Evolutionary conservation across 2,329 filamentous ascomycete genomes (phyloP), one percentile per base, ranked within the genome.

Genomic region (Ascocoryne sarcoides): DNA sequence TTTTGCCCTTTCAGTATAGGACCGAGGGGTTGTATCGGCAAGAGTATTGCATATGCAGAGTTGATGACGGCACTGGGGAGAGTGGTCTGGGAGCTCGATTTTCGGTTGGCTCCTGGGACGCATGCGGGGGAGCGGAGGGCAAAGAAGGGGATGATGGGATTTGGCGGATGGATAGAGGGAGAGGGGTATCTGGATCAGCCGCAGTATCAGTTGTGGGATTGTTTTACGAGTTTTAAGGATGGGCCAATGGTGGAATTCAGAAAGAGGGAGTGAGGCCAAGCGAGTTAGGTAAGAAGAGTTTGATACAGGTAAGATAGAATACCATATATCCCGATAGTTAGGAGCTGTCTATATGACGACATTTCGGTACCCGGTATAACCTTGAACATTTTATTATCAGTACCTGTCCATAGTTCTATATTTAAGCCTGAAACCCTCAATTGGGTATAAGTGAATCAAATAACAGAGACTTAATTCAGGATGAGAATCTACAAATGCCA

Each of bases 151-250:
- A n/a, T n/a, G n/a, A n/a, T n/a, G n/a, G n/a, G n/a, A n/a, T n/a
- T n/a, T n/a, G n/a, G n/a, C n/a, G n/a, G n/a, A n/a, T n/a, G n/a
- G n/a, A n/a, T n/a, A n/a, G n/a, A n/a, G n/a, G n/a, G n/a, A n/a
- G n/a, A n/a, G n/a, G n/a, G n/a, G n/a, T n/a, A n/a, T n/a, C n/a
- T n/a, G n/a, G n/a, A n/a, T n/a, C n/a, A n/a, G n/a, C n/a, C n/a
- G n/a, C n/a, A 87, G 66, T 84, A 79, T 60, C 82, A 85, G 65
- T 64, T 86, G 42, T 63, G 71, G 37, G 83, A 88, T 57, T 80
- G 75, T 14, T 87, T 88, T 60, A 84, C 82, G 21, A 83, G 79
- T 52, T 66, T 73, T 52, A 88, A 86, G 65, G 71, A 82, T 53
- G 83, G 83, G 0, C 77, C 79, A 1, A 68, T 83, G 63, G 65